These are phyloP conservation scores for Fusarium paranaense DNA, from an alignment of 2,329 filamentous ascomycete species.

Conservation along the genomic window DNA sequence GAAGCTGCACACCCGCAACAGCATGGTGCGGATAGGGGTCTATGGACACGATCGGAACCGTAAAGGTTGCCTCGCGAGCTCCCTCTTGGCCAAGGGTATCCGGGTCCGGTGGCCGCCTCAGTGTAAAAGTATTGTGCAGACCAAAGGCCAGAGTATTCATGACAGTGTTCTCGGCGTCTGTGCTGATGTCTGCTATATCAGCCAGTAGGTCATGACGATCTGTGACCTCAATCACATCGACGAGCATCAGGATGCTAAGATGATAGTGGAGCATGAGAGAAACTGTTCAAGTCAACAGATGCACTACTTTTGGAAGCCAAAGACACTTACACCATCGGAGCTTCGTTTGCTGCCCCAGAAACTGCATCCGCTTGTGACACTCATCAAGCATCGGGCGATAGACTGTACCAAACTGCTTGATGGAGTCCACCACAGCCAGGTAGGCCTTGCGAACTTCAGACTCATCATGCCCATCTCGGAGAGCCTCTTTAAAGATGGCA, in stretches of 20 bases:
- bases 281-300: conserved; percentile 23
- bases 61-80: conserved; percentile 13
- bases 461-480: conserved; percentile 48
- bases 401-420: conserved; percentile 43
- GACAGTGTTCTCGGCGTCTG: conserved; percentile 46
- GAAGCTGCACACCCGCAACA: conserved; percentile 46
- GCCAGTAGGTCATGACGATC: conserved; percentile 43
- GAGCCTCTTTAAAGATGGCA: conserved; percentile 48
- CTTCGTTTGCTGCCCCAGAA: conserved; percentile 46
- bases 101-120: conserved; percentile 12
- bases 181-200: conserved; percentile 39
- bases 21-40: conserved; percentile 50
- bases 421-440: conserved; percentile 40
- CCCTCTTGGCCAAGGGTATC: neutral
- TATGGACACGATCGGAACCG: conserved; percentile 47
- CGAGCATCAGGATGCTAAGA: conserved; percentile 48
- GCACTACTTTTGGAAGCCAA: fast-evolving
- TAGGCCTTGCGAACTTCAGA: conserved; percentile 44
- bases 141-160: conserved; percentile 49
- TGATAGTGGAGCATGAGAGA: conserved; percentile 51
- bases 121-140: conserved; percentile 43
- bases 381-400: conserved; percentile 45
- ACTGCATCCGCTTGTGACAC: conserved; percentile 48
- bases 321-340: conserved; percentile 47
- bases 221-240: conserved; percentile 46